phyloP scores from a whole-genome alignment of 1,284 basidiomycete species.

The Apiotrichum akiyoshidainum region DNA sequence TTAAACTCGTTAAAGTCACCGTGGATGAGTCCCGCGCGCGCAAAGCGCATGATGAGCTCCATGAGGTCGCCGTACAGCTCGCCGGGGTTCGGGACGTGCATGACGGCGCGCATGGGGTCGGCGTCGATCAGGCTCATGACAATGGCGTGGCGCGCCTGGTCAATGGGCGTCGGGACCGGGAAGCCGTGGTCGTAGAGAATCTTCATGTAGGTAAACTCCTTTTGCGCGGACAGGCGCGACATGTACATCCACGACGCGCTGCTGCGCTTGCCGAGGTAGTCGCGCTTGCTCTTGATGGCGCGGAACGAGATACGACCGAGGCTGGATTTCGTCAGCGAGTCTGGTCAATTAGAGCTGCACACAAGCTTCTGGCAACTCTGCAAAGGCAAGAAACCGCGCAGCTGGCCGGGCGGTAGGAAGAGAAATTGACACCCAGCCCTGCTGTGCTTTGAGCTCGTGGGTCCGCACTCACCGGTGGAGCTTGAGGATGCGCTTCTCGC shows the following conservation, averaged over 20 bases:
- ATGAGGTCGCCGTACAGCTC: conserved; percentile 88
- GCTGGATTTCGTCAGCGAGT: conserved; percentile 54
- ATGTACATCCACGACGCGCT: conserved; percentile 99
- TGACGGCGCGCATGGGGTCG: conserved; percentile 92
- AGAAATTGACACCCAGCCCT: too few species aligned
- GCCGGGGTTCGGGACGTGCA: conserved; percentile 76
- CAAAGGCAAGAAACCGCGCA: too few species aligned
- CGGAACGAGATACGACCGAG: conserved; percentile 95
- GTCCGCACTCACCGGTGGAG: conserved; percentile 78
- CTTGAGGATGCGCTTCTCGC: conserved; percentile 84
- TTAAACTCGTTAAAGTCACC: conserved; percentile 99
- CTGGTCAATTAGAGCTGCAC: too few species aligned
- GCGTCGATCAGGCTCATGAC: conserved; percentile 95
- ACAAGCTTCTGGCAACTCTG: too few species aligned
- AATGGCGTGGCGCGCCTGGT: conserved; percentile 90
- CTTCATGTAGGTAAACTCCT: conserved; percentile 99
- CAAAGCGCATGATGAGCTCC: conserved; percentile 94
- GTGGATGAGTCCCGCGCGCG: conserved; percentile 88
- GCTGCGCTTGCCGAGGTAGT: conserved; percentile 93
- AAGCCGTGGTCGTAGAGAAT: conserved; percentile 90
- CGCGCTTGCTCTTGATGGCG: conserved; percentile 92
- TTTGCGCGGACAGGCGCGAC: conserved; percentile 91
- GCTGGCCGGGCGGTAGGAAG: too few species aligned
- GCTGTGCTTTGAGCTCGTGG: background rate
- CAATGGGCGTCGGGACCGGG: conserved; percentile 88